A percentile compares a stretch with the other conserved stretches of the same genome.
phyloP scores from a whole-genome alignment of 2,329 filamentous ascomycete species.

The Aspergillus cejpii region DNA sequence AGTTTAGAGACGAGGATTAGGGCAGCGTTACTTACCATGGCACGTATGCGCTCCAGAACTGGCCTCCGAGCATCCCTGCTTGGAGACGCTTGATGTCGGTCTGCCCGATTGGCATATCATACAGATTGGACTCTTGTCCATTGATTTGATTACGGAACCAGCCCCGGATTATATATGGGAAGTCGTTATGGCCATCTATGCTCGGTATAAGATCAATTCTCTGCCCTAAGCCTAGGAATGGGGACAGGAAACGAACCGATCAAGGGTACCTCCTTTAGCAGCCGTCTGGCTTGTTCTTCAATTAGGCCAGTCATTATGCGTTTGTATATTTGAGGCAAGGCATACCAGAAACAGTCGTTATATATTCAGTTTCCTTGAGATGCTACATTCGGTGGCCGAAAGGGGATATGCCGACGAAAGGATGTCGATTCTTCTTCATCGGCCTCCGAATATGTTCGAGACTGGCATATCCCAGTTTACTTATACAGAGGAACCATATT shows the following conservation, averaged over 20 bases:
- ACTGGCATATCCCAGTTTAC: too few species aligned
- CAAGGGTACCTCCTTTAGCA: not conserved
- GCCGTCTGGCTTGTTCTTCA: not conserved
- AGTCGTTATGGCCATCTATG: constrained; percentile 3
- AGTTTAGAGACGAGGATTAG: not conserved
- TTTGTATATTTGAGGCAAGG: too few species aligned
- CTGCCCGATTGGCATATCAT: not conserved
- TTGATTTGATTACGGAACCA: not conserved
- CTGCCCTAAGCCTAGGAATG: too few species aligned
- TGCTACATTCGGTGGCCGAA: not conserved
- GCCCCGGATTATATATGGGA: not conserved
- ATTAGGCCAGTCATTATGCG: not conserved
- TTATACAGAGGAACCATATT: too few species aligned
- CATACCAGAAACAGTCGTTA: too few species aligned
- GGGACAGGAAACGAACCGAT: too few species aligned
- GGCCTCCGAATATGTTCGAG: not conserved
- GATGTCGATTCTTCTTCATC: not conserved
- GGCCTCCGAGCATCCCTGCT: not conserved
- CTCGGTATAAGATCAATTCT: too few species aligned
- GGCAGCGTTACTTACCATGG: not conserved
- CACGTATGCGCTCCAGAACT: constrained; percentile 2
- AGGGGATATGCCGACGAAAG: not conserved
- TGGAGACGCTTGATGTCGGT: not conserved
- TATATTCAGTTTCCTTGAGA: too few species aligned
- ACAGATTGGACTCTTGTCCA: not conserved